Conservation (phyloP, 2,329 filamentous ascomycete species). For the Xylaria sp. region DNA sequence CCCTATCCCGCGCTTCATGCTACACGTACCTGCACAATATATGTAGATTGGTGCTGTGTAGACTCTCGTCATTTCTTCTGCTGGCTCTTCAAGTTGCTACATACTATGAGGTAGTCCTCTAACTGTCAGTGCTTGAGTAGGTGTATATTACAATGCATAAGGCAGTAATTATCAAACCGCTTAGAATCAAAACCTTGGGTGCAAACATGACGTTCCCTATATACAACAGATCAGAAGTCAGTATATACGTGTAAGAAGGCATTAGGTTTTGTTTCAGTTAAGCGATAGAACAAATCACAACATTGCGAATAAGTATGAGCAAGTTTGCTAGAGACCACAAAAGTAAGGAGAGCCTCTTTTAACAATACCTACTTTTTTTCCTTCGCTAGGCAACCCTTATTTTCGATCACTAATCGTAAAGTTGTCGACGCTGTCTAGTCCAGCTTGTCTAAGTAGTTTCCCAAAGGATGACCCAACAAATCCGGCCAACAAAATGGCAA, state of each 20-base stretch:
- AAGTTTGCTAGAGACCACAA: neutral
- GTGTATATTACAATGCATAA: too few species aligned
- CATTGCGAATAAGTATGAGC: conserved; percentile 18
- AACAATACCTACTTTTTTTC: neutral
- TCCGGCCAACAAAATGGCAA: conserved; percentile 19
- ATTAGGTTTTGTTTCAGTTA: neutral
- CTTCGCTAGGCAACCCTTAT: conserved; percentile 3
- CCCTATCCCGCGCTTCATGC: too few species aligned
- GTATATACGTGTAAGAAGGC: neutral
- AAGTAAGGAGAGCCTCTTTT: neutral
- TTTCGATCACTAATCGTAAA: conserved; percentile 28
- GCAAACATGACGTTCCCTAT: neutral
- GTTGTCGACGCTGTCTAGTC: conserved; percentile 1
- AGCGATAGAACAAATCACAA: conserved; percentile 14
- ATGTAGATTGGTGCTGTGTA: too few species aligned
- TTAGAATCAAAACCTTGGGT: too few species aligned
- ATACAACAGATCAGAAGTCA: too few species aligned
- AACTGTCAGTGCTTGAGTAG: too few species aligned
- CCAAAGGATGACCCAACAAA: conserved; percentile 28
- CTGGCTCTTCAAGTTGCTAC: neutral
- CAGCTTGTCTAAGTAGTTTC: neutral
- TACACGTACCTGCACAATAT: too few species aligned
- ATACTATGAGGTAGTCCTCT: too few species aligned
- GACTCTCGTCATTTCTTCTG: neutral
- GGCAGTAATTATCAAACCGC: too few species aligned